Evolutionary conservation across 2,329 filamentous ascomycete genomes (phyloP).

Genomic region (Fusarium caatingaense): DNA sequence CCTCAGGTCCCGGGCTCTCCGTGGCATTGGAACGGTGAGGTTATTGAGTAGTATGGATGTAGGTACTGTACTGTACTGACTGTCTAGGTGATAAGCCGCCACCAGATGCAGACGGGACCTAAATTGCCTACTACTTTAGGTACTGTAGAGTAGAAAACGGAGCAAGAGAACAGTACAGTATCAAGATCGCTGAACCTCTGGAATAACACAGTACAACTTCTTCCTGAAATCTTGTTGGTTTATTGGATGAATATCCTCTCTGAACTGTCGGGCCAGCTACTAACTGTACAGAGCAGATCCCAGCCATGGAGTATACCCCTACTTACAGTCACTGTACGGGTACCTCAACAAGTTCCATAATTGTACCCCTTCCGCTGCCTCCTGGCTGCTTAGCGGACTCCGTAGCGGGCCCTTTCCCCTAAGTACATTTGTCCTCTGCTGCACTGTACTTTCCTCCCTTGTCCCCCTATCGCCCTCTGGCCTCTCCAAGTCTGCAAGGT

Average conservation of each 20-base stretch:
- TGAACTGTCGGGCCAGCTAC: neutral
- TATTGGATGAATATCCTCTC: neutral
- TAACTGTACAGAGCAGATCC: neutral
- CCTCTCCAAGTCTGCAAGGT: constrained; percentile 32
- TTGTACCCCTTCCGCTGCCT: constrained; percentile 28
- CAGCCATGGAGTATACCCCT: neutral
- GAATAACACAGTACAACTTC: constrained; percentile 21
- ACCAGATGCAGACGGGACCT: constrained; percentile 22
- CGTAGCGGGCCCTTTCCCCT: constrained; percentile 28
- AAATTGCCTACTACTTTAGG: neutral
- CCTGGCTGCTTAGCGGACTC: constrained; percentile 35
- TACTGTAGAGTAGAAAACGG: neutral
- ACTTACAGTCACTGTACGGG: neutral
- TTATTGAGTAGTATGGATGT: neutral
- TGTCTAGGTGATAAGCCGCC: constrained; percentile 19
- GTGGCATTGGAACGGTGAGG: constrained; percentile 3
- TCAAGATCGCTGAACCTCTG: neutral
- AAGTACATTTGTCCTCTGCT: constrained; percentile 16
- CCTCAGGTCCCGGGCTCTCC: constrained; percentile 25
- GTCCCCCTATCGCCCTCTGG: constrained; percentile 43
- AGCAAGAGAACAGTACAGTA: neutral
- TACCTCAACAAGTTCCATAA: constrained; percentile 5
- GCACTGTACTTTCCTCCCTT: constrained; percentile 23
- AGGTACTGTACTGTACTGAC: neutral
- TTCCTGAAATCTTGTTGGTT: neutral